Percentiles rank a stretch among this genome's conserved stretches.
phyloP scores from a whole-genome alignment of 1,139 yeast species.

The Debaryomyces coudertii region DNA sequence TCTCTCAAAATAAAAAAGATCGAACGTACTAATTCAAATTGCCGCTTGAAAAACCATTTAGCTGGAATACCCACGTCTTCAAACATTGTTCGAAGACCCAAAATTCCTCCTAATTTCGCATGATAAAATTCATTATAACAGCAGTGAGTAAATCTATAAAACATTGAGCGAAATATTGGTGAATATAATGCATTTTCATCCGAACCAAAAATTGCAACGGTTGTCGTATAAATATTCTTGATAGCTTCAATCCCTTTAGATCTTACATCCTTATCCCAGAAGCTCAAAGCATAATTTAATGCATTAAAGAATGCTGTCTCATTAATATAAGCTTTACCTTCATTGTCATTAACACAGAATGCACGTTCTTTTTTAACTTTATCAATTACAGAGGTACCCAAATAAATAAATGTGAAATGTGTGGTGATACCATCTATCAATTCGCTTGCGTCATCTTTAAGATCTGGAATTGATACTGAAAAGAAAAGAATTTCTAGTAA shows the following conservation, averaged over 20 bases:
- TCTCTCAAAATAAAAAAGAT: constrained; percentile 89
- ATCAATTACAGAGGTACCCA: constrained; percentile 73
- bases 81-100: constrained; percentile 77
- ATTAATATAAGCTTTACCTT: constrained; percentile 71
- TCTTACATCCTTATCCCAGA: constrained; percentile 70
- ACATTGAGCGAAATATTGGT: constrained; percentile 75
- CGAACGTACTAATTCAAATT: constrained; percentile 83
- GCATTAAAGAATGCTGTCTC: constrained; percentile 76
- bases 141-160: constrained; percentile 82
- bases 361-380: constrained; percentile 70
- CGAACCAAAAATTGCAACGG: constrained; percentile 68
- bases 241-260: constrained; percentile 72
- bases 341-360: constrained; percentile 77
- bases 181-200: constrained; percentile 67
- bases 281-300: constrained; percentile 77
- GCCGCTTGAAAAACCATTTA: constrained; percentile 74
- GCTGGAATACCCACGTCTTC: constrained; percentile 69
- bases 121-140: constrained; percentile 90
- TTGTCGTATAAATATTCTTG: constrained; percentile 61
- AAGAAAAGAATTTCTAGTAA: constrained; percentile 72
- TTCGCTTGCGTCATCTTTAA: constrained; percentile 66
- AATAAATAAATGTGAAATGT: constrained; percentile 77
- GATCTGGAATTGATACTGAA: constrained; percentile 74
- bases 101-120: constrained; percentile 84
- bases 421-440: constrained; percentile 70